Evolutionary conservation across 2,329 filamentous ascomycete species (phyloP), one percentile per base, ranked within the genome.

Genomic region (Fusarium staphyleae): DNA sequence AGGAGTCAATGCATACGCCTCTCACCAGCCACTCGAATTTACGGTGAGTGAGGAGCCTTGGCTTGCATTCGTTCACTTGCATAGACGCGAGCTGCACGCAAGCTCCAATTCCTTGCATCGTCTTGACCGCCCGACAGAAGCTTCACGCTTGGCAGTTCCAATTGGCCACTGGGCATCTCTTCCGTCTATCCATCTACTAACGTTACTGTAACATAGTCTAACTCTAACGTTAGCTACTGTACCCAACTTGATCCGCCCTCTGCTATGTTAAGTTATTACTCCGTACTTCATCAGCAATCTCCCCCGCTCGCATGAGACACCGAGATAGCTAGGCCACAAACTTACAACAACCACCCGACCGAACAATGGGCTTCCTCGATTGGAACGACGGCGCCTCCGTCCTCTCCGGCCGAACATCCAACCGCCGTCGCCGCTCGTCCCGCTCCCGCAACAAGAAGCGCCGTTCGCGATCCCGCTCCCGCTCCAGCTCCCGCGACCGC

Each of bases 381-480:
- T 61, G 65, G 46, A 67, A 68, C 57, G 71, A 74, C 30, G 68
- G 67, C 53, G 58, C 66, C 33, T 71, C 70, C 47, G 57, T 73
- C 55, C 58, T 67, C 45, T 69, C 70, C 15, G 63, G 63, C 40
- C 65, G 67, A 50, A 52, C 69, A 30, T 65, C 66, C 43, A 63
- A 66, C 28, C 66, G 65, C 40, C 60, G 64, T 18, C 66, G 66
- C 46, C 66, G 64, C 37, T 65, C 65, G 35, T 69, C 70, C 32
- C 67, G 68, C 46, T 69, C 69, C 32, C 68, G 62, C 44, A 58
- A 62, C 53, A 73, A 71, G 63, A 74, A 73, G 64, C 69, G 60
- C 47, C 68, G 66, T 33, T 75, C 74, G 32, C 68, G 71, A 44
- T 75, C 73, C 48, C 72, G 74, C 42, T 78, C 74, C 47, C 69